Evolutionary conservation across 2,329 filamentous ascomycete genomes (phyloP), one percentile per base, ranked within the genome.

Genomic region (Arachnopeziza araneosa): DNA sequence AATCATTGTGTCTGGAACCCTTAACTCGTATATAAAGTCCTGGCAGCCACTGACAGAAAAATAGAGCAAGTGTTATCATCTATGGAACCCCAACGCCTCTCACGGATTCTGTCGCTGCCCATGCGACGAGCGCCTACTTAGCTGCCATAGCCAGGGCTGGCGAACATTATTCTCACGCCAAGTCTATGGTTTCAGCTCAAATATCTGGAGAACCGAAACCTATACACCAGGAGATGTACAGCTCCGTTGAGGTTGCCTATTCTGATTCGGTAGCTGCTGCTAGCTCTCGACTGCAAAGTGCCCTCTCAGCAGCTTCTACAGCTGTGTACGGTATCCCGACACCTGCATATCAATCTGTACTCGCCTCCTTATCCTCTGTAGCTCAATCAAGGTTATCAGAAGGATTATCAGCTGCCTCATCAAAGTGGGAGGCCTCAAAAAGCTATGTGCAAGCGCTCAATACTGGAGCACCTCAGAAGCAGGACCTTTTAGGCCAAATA

Each of bases 311-410:
- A 6, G 83, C 81, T 1, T 82, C 81, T 1, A 74, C 76, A 50
- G 76, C 76, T 1, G 64, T 81, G 0, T 79, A 82, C 62, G 79
- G 78, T 1, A 86, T 86, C 1, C 80, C 73, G 65, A 85, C 75
- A 65, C 75, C 78, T 0, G 66, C 75, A 24, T 74, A 74, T 60
- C 74, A 75, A 62, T 79, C 78, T 14, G 77, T 79, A 10, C 74
- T 84, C 21, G 78, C 80, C 61, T 84, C 81, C 6, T 80, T 87
- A 30, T 83, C 82, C 56, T 85, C 88, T 0, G 83, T 92, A 64
- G 91, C 90, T 0, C 83, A 88, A 0, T 85, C 87, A 32, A 83
- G 83, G 59, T 78, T 93, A 19, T 82, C 84, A 17, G 86, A 91
- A 67, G 89, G 88, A n/a, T 78, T 90, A 5, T 81, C 82, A 56